phyloP scores from a whole-genome alignment of 495 filamentous ascomycete species.

The Hapsidospora chrysogenum region DNA sequence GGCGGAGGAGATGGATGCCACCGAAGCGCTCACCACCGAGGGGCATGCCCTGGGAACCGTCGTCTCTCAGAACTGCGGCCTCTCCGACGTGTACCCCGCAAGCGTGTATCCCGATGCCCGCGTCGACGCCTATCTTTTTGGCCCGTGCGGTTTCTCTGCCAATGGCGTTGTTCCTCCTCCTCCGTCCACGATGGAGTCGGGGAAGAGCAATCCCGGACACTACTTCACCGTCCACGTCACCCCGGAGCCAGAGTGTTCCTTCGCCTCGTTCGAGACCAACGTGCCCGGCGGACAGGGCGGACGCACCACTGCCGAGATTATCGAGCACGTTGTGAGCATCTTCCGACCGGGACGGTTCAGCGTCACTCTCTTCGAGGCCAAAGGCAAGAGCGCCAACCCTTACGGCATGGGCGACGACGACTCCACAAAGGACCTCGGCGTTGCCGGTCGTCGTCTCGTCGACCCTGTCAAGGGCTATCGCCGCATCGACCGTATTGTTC shows the following conservation, averaged over 20 bases:
- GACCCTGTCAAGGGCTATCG: conserved; percentile 78
- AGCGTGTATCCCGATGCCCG: conserved; percentile 81
- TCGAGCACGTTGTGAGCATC: conserved; percentile 86
- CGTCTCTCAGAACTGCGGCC: conserved; percentile 79
- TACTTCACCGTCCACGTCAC: conserved; percentile 99
- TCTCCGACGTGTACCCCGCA: conserved; percentile 77
- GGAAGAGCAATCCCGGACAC: conserved; percentile 40
- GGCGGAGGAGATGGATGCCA: conserved; percentile 37
- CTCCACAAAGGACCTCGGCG: conserved; percentile 16
- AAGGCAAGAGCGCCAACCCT: conserved; percentile 27
- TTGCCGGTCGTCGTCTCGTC: conserved; percentile 44
- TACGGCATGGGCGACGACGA: conserved; percentile 19
- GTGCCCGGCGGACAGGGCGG: conserved; percentile 83
- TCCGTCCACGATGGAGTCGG: conserved; percentile 27
- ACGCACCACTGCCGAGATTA: conserved; percentile 73
- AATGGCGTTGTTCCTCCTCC: conserved; percentile 90
- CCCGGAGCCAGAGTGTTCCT: conserved; percentile 94
- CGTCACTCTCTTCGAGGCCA: conserved; percentile 91
- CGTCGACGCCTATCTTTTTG: conserved; percentile 93
- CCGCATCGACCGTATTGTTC: conserved; percentile 85
- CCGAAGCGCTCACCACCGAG: conserved; percentile 70
- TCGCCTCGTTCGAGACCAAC: conserved; percentile 97
- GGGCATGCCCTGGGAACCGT: conserved; percentile 88
- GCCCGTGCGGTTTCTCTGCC: conserved; percentile 93
- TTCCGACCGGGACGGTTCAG: conserved; percentile 95